Conservation (phyloP, 768 basidiomycete species). For the Fibroporia radiculosa region DNA sequence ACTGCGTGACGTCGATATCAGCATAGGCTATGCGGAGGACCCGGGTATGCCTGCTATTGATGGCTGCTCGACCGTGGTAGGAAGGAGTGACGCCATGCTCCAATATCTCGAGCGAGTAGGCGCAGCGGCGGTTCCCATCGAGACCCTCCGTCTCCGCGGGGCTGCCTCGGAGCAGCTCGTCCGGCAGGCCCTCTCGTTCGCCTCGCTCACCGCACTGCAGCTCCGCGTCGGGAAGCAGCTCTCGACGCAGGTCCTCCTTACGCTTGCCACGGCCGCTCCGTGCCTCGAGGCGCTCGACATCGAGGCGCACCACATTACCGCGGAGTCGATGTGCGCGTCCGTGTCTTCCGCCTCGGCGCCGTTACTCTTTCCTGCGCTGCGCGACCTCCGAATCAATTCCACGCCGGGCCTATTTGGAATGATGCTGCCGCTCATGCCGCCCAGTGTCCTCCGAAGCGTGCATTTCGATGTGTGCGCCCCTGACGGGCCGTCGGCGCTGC, state of each 20-base stretch:
- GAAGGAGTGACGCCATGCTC: constrained; percentile 8
- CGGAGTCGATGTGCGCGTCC: constrained; percentile 5
- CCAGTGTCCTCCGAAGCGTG: constrained; percentile 10
- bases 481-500: constrained; percentile 6
- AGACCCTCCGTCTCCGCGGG: constrained; percentile 14
- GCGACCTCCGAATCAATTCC: constrained; percentile 13
- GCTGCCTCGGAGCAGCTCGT: constrained; percentile 8
- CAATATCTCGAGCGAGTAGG: constrained; percentile 4
- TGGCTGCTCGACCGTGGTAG: not conserved
- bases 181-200: constrained; percentile 4
- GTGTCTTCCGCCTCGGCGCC: not conserved
- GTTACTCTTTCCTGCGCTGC: constrained; percentile 12
- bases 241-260: constrained; percentile 11
- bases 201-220: constrained; percentile 11
- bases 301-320: constrained; percentile 15
- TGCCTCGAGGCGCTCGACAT: constrained; percentile 12
- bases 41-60: not conserved
- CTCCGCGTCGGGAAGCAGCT: constrained; percentile 11
- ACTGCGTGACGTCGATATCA: constrained; percentile 11
- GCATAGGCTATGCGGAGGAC: constrained; percentile 5
- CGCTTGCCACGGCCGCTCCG: constrained; percentile 12
- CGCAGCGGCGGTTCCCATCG: constrained; percentile 1
- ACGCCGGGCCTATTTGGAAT: constrained; percentile 8
- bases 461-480: constrained; percentile 12
- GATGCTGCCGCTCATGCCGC: constrained; percentile 11